Evolutionary conservation across 2,329 filamentous ascomycete species (phyloP).

Genomic region (Cladophialophora carrionii): DNA sequence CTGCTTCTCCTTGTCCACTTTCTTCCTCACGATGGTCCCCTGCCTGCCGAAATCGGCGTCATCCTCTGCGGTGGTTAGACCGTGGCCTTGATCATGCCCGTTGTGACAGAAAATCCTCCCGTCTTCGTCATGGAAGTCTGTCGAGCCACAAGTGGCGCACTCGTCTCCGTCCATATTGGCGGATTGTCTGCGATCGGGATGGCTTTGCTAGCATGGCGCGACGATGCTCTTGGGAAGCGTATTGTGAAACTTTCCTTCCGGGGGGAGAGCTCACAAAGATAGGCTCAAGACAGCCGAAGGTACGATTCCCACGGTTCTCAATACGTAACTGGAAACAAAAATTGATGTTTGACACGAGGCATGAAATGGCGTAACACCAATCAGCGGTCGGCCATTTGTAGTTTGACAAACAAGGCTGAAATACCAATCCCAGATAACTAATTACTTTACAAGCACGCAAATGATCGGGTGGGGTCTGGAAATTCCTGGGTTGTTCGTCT

Average conservation of each 20-base stretch:
- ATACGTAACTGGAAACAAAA: too few species aligned
- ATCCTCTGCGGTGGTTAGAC: conserved; percentile 30
- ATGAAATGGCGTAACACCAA: not conserved
- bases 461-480: not conserved
- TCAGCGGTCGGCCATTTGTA: conserved; percentile 12
- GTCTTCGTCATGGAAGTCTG: conserved; percentile 32
- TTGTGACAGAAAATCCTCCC: conserved; percentile 32
- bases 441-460: not conserved
- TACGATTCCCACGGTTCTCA: not conserved
- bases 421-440: not conserved
- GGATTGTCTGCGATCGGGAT: not conserved
- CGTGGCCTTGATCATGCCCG: conserved; percentile 36
- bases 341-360: not conserved
- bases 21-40: conserved; percentile 60
- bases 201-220: not conserved
- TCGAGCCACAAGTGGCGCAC: conserved; percentile 34
- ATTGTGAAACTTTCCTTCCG: not conserved
- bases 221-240: not conserved
- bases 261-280: not conserved
- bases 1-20: conserved; percentile 59
- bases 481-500: conserved; percentile 33
- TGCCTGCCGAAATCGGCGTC: conserved; percentile 41
- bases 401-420: conserved; percentile 4
- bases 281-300: not conserved
- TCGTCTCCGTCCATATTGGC: conserved; percentile 28